Evolutionary conservation across 2,329 filamentous ascomycete genomes (phyloP), one percentile per base, ranked within the genome.

Genomic region (Fusarium musae): DNA sequence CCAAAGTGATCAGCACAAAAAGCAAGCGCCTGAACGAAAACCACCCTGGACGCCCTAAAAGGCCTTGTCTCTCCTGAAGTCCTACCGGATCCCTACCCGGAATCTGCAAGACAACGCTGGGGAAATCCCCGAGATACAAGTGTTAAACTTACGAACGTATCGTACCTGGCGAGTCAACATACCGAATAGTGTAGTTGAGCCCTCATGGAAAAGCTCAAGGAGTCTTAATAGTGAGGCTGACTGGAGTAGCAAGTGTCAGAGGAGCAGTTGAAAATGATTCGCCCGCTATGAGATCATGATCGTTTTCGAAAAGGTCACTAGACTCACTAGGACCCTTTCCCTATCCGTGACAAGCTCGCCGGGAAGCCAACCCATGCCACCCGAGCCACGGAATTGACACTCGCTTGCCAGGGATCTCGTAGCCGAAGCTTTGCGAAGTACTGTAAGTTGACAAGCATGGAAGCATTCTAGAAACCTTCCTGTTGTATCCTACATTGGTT

Each of bases 381-480:
- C 30, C 37, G 26, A 43, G 43, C 60, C 49, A 57, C 39, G 21
- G 47, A 50, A 50, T 42, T 42, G 54, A 59, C 70, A n/a, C 47
- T 59, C 61, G 62, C 54, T 63, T 53, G 47, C 44, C 50, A 57
- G 36, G 46, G 52, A 71, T 53, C 66, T 64, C 63, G 63, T 73
- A 50, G 64, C 23, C 40, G 26, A 73, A 37, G 32, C 57, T 50
- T 43, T 32, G 46, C 36, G 16, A 53, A 44, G 23, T 53, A 23
- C 23, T 23, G 23, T 23, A 53, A 44, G 23, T 57, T 59, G 59
- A 49, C 44, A 69, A 39, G 28, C 53, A 69, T 62, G 50, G 68
- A 74, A 74, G 56, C 46, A 59, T 78, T 78, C 76, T 70, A 69
- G 76, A 78, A 78, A 67, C 73, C 63, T 78, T 75, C 76, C 69